Evolutionary conservation across 305 asterid genomes (phyloP), one percentile per base, ranked within the genome.

Genomic region (Striga hermonthica): DNA sequence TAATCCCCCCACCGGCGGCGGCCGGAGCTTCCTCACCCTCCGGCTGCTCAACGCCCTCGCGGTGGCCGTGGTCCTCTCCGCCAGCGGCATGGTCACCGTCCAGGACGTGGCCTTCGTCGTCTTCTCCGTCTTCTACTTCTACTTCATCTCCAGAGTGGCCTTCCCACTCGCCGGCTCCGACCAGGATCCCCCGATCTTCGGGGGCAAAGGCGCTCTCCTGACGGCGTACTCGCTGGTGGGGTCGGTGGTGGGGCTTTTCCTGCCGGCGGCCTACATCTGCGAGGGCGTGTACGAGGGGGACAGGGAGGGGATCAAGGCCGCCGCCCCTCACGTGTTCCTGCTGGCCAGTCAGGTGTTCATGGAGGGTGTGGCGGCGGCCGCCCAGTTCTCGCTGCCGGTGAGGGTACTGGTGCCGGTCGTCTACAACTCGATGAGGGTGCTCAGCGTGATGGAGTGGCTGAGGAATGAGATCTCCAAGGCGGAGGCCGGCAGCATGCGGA

Each of bases 241-340:
- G 37, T 88, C 87, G 0, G 38, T 77, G 1, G 56, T 89, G 56
- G 97, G 98, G 0, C 45, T 89, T 34, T 65, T 77, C 34, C 82
- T 92, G 31, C 96, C 97, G 5, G 77, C 83, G 0, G 91, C 78
- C 4, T 89, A 87, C 76, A 81, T 89, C 9, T 57, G 84, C 55
- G 74, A 80, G 35, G 95, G 95, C 22, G 77, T 89, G 9, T 37
- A 65, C 0, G 84, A 80, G 45, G 97, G 93, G 0, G 96, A 87
- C 22, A 80, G 69, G 39, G 85, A 80, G 44, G 89, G 93, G 4
- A 72, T 86, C 58, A 77, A 80, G 45, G 89, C 88, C 7, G 93
- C 96, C 0, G 86, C 88, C 1, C 93, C 98, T 0, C 98, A 89
- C 65, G 75, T 89, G 3, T 85, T 92, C 71, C 74, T 92, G 1